Evolutionary conservation across 495 filamentous ascomycete genomes (phyloP), one percentile per base, ranked within the genome.

Genomic region (Penicillium coprophilum): DNA sequence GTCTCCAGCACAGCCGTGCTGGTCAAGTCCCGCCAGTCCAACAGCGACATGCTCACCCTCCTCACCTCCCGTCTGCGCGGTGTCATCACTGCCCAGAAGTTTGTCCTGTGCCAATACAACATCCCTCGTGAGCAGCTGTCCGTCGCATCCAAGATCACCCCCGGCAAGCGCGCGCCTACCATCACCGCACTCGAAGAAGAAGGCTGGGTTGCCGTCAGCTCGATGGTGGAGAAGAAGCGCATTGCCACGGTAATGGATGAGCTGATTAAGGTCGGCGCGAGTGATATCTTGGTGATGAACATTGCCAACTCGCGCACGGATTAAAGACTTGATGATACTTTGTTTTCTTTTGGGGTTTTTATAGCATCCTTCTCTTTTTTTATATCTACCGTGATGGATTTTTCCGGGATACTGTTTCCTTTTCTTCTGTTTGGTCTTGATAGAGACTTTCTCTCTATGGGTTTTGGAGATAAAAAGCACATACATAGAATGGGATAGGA

Each of bases 61-160:
- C 92, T 98, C 60, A 80, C 87, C 23, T 82, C 85, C 20, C 83
- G 94, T 63, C 95, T 98, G 60, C 80, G 83, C 24, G 94, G 94
- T 68, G 92, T 97, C 47, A 98, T 98, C 66, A 91, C 89, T n/a
- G 94, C 94, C 19, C 89, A 98, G 75, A 86, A 85, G 72, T 97
- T 88, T 75, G 89, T 97, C 30, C 82, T 97, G 46, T 97, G 95
- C 77, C 92, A 94, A 69, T 98, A 97, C 81, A 98, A 98, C 73
- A 84, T 97, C 41, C 78, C 84, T 47, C 86, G 92, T 21, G 48
- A 69, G 30, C 78, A 83, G 53, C 82, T 98, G 31, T 62, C 80
- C 1, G 76, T 70, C 11, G 92, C 86, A n/a, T 84, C 79, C 32
- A 81, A 80, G 60, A 88, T 97, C 71, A 97, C 94, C 0, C 94